A percentile compares a stretch with the other conserved stretches of the same genome.
Evolutionary conservation across 192 early-diverging fungal genomes (phyloP).

Genomic region (Endogone sp.): DNA sequence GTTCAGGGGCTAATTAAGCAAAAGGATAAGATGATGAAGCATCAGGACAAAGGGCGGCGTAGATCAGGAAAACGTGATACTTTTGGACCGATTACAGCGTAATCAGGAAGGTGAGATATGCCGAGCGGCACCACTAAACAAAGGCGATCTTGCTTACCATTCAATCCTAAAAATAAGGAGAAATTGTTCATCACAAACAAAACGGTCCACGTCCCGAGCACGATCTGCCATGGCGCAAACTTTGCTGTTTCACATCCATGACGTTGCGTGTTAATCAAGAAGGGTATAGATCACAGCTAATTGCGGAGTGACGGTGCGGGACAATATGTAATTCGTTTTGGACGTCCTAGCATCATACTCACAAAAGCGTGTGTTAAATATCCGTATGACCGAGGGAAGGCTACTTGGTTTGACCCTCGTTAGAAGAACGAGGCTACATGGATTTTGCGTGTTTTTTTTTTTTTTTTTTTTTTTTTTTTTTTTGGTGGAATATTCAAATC

Average conservation of each 20-base stretch:
- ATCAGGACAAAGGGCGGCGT: no score
- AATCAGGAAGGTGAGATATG: no score
- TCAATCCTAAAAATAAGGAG: constrained; percentile 68
- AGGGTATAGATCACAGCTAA: no score
- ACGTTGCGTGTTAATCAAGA: neutral
- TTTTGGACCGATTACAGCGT: no score
- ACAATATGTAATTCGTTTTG: no score
- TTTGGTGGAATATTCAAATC: no score
- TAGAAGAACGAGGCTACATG: constrained; percentile 13
- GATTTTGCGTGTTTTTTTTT: no score
- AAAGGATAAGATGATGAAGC: no score
- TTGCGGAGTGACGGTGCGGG: no score
- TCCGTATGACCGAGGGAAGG: constrained; percentile 27
- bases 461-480: no score
- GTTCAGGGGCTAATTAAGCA: constrained; percentile 65
- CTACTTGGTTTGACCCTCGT: constrained; percentile 22
- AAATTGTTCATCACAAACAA: constrained; percentile 68
- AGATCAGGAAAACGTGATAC: no score
- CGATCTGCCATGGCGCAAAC: constrained; percentile 71
- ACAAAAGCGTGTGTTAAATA: constrained; percentile 12
- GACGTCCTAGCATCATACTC: neutral
- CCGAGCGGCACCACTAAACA: no score
- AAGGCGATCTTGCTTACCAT: constrained; percentile 46
- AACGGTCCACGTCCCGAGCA: constrained; percentile 55
- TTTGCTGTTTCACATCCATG: constrained; percentile 15